These are phyloP conservation scores for Panicum virgatum DNA, from an alignment of 202 grass and related monocot species.

Conservation along the genomic window DNA sequence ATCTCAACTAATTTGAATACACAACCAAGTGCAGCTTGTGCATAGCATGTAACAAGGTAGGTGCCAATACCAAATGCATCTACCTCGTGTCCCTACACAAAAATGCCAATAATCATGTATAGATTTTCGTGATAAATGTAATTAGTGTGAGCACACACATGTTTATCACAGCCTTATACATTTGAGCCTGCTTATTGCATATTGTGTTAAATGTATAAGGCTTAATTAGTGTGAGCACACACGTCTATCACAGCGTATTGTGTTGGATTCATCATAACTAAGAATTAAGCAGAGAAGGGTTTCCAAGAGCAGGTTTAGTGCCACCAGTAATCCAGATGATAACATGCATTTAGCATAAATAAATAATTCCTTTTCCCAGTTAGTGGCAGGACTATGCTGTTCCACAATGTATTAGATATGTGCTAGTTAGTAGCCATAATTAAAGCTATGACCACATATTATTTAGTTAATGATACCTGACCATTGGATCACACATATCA, in stretches of 20 bases:
- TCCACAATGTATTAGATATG: constrained; percentile 15
- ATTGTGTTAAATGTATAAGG: no score
- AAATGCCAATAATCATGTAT: constrained; percentile 29
- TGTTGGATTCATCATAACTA: background rate
- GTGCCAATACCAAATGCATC: constrained; percentile 97
- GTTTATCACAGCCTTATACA: constrained; percentile 12
- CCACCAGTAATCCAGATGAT: background rate
- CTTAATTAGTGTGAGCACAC: no score
- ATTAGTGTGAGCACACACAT: background rate
- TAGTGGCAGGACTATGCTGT: background rate
- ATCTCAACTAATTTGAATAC: constrained; percentile 99
- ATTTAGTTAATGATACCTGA: background rate
- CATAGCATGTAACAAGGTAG: constrained; percentile 94
- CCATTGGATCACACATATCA: background rate
- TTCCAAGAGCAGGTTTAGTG: background rate
- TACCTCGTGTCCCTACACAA: constrained; percentile 85
- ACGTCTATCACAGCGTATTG: background rate
- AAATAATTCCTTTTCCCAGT: background rate
- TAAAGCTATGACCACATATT: background rate
- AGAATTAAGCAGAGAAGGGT: constrained; percentile 9
- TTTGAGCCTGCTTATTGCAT: background rate
- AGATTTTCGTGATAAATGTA: background rate
- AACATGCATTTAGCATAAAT: background rate
- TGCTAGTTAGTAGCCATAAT: background rate
- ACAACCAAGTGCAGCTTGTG: constrained; percentile 95